Base-by-base conservation (phyloP, 2,329 filamentous ascomycete genomes). In the Diaporthe longicolla region DNA sequence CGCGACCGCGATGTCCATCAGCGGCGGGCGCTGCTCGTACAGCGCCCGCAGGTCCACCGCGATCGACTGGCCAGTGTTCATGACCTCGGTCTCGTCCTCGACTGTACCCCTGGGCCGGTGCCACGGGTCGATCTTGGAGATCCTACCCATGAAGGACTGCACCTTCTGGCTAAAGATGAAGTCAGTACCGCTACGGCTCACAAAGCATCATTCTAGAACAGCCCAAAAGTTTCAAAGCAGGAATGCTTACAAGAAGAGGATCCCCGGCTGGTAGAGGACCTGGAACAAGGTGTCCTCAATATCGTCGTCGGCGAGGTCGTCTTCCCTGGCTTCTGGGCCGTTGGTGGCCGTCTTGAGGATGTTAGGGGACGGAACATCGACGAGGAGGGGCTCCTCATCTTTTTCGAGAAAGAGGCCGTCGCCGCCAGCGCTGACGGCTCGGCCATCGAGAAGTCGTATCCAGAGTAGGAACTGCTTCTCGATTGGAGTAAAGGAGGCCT, bases 51-150 rank as follows among this genome's bases (percentile, higher is more conserved):
- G 80, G 77, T 90, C 88, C 19, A 82, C 82, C 3, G 85, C 82
- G 65, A 90, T 90, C 68, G 84, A 81, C 2, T 87, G 84, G 1
- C 85, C 89, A 59, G 88, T 83, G 43, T 85, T 85, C 87, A 90
- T 90, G 1, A 90, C 88, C 72, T 90, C 88, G 1, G 86, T 89
- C 80, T 90, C 88, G 77, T 90, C 89, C 66, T 89, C 85, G 13
- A 90, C 88, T 0, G 88, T 90, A 6, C 88, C 88, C 10, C 88
- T 84, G 32, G 84, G 85, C 15, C 88, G 85, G 78, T 90, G 88
- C 87, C 87, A 90, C 0, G 85, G 88, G 72, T 90, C 88, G 70
- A 90, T 89, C 72, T 86, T 85, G 9, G 88, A 87, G 63, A 90
- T 89, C 7, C 87, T 84, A 2, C 88, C 88, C 82, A 89, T 89